A percentile compares a stretch with the other conserved stretches of the same genome.
These are phyloP conservation scores for Gossypioides kirkii DNA, from an alignment of 345 rosid species.

Conservation along the genomic window DNA sequence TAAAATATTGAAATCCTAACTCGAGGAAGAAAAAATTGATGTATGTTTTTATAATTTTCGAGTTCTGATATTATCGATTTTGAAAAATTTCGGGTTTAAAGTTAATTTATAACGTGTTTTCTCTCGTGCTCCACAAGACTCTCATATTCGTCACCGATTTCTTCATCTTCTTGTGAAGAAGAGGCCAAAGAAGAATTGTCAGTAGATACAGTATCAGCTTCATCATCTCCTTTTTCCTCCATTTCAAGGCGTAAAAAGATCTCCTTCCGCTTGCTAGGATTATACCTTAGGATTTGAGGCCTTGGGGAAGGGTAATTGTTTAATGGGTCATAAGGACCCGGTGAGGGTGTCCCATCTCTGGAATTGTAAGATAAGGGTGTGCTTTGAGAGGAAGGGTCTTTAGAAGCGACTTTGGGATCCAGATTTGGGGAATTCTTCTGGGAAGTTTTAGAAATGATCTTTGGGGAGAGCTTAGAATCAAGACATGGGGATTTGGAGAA, in stretches of 20 bases:
- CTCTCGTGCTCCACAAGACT: too few species aligned
- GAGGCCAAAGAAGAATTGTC: not conserved
- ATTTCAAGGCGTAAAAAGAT: constrained; percentile 21
- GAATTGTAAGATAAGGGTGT: not conserved
- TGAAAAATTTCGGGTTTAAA: too few species aligned
- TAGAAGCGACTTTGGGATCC: not conserved
- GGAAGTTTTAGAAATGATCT: not conserved
- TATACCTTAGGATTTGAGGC: constrained; percentile 38
- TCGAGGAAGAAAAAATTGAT: too few species aligned
- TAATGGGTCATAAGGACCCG: constrained; percentile 27
- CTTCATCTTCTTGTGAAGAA: too few species aligned
- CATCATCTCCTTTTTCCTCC: constrained; percentile 9
- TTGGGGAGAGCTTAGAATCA: constrained; percentile 1
- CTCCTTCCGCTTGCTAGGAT: constrained; percentile 32
- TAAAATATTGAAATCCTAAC: too few species aligned
- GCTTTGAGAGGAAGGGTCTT: not conserved
- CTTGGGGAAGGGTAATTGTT: constrained; percentile 31
- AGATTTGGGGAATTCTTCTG: constrained; percentile 1
- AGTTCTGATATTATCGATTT: too few species aligned
- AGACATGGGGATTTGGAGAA: constrained; percentile 8
- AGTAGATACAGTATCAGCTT: not conserved
- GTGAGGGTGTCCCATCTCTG: constrained; percentile 12
- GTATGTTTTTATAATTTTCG: too few species aligned
- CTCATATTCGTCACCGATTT: too few species aligned
- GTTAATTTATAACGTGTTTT: too few species aligned